Conservation (phyloP, 768 basidiomycete genomes). For the Lactarius sanguifluus region DNA sequence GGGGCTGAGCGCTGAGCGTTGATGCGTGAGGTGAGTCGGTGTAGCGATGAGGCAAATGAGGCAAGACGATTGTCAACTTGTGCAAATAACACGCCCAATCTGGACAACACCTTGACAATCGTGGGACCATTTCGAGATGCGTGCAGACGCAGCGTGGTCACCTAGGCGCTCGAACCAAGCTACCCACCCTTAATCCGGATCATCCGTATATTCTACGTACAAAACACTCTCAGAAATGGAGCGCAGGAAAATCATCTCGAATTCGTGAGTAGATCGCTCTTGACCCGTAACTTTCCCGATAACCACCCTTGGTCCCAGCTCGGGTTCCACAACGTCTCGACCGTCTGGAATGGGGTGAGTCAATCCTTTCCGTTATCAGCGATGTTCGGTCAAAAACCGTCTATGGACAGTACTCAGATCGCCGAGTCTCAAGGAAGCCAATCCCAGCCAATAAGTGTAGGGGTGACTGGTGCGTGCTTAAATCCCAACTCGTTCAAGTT, state of each 20-base stretch:
- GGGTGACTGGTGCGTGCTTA: neutral
- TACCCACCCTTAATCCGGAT: no score
- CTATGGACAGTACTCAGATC: neutral
- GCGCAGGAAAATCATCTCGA: neutral
- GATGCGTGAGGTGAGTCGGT: no score
- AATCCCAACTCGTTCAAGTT: neutral
- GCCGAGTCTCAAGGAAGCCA: neutral
- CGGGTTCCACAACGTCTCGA: neutral
- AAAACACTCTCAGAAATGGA: neutral
- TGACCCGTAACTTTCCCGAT: neutral
- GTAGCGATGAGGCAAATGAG: no score
- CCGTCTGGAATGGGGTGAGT: neutral
- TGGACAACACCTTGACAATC: no score
- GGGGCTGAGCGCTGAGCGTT: no score
- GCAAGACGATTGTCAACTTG: no score
- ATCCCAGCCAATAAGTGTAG: neutral
- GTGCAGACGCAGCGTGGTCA: no score
- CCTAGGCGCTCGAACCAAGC: no score
- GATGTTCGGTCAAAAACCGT: neutral
- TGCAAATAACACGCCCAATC: no score
- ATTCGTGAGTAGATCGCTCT: neutral
- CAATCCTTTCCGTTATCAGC: neutral
- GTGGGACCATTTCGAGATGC: no score
- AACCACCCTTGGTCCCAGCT: neutral
- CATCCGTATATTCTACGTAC: no score